Evolutionary conservation across 495 filamentous ascomycete species (phyloP).

Genomic region (Saxophila tyrrhenica): DNA sequence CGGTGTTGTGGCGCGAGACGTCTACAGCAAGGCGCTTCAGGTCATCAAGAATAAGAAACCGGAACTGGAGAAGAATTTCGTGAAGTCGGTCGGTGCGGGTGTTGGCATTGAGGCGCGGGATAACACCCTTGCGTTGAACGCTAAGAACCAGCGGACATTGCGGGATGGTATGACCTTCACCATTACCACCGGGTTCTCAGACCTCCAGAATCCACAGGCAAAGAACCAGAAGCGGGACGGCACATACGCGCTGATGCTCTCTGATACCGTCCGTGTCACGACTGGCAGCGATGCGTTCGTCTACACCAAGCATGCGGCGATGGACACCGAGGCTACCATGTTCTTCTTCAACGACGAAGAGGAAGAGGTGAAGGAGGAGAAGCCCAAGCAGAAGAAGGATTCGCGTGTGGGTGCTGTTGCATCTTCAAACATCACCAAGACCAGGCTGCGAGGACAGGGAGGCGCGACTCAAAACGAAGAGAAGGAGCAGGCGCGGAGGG

Average conservation of each 20-base stretch:
- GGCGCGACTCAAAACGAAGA: conserved; percentile 78
- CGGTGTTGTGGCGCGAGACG: conserved; percentile 74
- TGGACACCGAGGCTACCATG: conserved; percentile 79
- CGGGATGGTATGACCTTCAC: conserved; percentile 96
- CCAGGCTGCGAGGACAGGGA: conserved; percentile 83
- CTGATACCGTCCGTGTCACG: conserved; percentile 67
- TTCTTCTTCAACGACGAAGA: conserved; percentile 88
- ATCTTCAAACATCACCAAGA: conserved; percentile 84
- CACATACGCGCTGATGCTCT: conserved; percentile 73
- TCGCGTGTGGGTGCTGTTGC: conserved; percentile 71
- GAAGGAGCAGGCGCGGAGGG: conserved; percentile 72
- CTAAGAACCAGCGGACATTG: conserved; percentile 66
- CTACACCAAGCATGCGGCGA: conserved; percentile 85
- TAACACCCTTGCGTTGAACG: conserved; percentile 65
- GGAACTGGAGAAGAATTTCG: conserved; percentile 83
- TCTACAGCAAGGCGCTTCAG: conserved; percentile 76
- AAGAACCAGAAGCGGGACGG: conserved; percentile 76
- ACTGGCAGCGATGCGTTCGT: conserved; percentile 62
- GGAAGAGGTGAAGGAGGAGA: conserved; percentile 44
- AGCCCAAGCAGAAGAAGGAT: conserved; percentile 75
- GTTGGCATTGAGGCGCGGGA: conserved; percentile 90
- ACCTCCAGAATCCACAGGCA: conserved; percentile 68
- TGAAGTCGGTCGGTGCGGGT: conserved; percentile 78
- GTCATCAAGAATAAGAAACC: conserved; percentile 79
- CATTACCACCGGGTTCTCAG: conserved; percentile 75